Base-by-base conservation (phyloP, 495 filamentous ascomycete species). In the Podospora conica region DNA sequence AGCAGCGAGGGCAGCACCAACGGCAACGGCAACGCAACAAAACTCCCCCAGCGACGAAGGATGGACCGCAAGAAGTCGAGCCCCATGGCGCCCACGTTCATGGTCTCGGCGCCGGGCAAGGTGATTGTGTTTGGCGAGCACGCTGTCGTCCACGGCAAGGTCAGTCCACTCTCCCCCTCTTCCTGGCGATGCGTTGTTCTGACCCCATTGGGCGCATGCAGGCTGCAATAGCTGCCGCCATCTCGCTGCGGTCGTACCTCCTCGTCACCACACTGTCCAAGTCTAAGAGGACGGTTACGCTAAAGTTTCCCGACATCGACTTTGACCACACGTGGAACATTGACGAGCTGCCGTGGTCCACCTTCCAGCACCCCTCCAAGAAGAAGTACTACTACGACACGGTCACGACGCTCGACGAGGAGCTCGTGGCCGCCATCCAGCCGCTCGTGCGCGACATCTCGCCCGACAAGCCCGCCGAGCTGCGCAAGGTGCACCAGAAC, bases 81-180 rank as follows among this genome's bases (percentile, higher is more conserved):
- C 27, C 83, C 84, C 10, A 85, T 86, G 84, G 81, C 93, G 79
- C 93, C 94, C 6, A 80, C 93, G 55, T 98, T 98, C 69, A 96
- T 98, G 90, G 93, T 97, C 63, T 98, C 95, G 8, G 93, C 95
- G 15, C 95, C 95, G 12, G 95, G 93, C 31, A 98, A 98, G 77
- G 94, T 96, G 71, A 98, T 98, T 74, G 91, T 97, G 20, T 97
- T 90, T 77, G 95, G 95, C 62, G 95, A 98, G 75, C 95, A 98
- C 80, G 91, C 95, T 11, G 95, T 97, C 2, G 95, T 98, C 10
- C 86, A 98, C 73, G 95, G 95, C 73, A 97, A 96, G 83, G 88
- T 90, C 22, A 24, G 22, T 53, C 1, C 20, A 5, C 29, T 20
- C 28, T 11, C 24, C 48, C 21, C 23, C 18, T 62, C 48, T 15